A percentile compares a stretch with the other conserved stretches of the same genome.
Evolutionary conservation across 441 rosid genomes (phyloP).

Genomic region (Geranium incanum): DNA sequence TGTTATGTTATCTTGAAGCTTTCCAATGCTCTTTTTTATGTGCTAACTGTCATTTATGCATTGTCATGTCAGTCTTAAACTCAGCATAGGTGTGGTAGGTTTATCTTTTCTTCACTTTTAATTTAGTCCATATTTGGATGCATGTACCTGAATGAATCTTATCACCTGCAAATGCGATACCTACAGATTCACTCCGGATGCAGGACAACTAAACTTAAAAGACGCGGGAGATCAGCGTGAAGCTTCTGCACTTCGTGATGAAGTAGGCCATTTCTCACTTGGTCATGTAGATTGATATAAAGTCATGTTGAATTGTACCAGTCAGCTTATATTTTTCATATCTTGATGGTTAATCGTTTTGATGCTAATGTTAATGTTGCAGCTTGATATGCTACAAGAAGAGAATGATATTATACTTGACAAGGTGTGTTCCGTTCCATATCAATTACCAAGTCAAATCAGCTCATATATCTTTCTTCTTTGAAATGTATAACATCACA

Average conservation of each 20-base stretch:
- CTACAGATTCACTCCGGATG: conserved; percentile 53
- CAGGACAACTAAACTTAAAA: conserved; percentile 36
- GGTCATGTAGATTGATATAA: conserved; percentile 2
- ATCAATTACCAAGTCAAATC: neutral
- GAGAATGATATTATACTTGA: conserved; percentile 59
- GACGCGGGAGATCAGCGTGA: conserved; percentile 59
- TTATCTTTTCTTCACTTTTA: neutral
- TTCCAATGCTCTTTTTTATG: neutral
- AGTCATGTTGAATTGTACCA: neutral
- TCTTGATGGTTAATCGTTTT: conserved; percentile 14
- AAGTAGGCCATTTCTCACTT: conserved; percentile 34
- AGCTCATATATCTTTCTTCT: conserved; percentile 11
- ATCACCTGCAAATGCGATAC: conserved; percentile 14
- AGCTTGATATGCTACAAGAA: conserved; percentile 86
- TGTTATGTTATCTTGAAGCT: neutral
- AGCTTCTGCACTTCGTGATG: conserved; percentile 94
- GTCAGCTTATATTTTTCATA: conserved; percentile 7
- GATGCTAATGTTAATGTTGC: conserved; percentile 31
- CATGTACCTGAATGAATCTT: conserved; percentile 10
- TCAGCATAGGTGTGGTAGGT: neutral
- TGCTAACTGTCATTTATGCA: neutral
- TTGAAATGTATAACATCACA: conserved; percentile 8
- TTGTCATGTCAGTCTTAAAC: neutral
- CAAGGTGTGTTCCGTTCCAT: conserved; percentile 35
- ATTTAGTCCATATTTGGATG: neutral